Evolutionary conservation across 2,329 filamentous ascomycete species (phyloP).

Genomic region (Cryphonectria parasitica): DNA sequence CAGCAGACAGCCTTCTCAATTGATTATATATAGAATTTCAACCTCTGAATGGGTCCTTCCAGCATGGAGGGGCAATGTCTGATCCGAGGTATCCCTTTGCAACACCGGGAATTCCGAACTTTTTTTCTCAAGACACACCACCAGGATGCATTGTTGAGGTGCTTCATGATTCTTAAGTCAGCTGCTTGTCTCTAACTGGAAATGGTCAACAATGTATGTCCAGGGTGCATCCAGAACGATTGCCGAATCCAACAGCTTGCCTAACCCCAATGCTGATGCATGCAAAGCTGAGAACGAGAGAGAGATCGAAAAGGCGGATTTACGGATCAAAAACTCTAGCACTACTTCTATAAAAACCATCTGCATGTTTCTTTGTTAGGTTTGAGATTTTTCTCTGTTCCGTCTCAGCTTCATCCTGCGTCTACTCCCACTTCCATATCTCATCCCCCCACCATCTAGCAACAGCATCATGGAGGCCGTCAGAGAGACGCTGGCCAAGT

Average conservation of each 20-base stretch:
- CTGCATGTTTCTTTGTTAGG: background rate
- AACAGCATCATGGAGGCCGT: constrained; percentile 22
- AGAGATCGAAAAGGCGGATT: background rate
- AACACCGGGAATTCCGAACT: background rate
- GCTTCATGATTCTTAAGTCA: background rate
- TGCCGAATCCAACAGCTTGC: background rate
- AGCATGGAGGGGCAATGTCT: background rate
- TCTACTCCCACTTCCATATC: background rate
- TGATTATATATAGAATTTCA: background rate
- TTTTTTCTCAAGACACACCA: background rate
- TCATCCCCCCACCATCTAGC: background rate
- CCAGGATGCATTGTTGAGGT: background rate
- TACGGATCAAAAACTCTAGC: background rate
- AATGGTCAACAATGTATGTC: background rate
- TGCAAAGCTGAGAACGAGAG: background rate
- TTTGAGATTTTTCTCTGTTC: background rate
- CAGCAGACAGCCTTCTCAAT: background rate
- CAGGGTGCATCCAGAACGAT: background rate
- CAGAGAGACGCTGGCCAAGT: constrained; percentile 22
- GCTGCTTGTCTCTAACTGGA: background rate
- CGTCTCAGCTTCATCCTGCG: background rate
- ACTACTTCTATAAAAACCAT: background rate
- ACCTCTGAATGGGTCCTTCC: background rate
- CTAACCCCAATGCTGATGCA: background rate
- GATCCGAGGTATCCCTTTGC: background rate